A percentile compares a stretch with the other conserved stretches of the same genome.
Evolutionary conservation across 1,139 yeast genomes (phyloP).

Genomic region (Hansenula sp.): DNA sequence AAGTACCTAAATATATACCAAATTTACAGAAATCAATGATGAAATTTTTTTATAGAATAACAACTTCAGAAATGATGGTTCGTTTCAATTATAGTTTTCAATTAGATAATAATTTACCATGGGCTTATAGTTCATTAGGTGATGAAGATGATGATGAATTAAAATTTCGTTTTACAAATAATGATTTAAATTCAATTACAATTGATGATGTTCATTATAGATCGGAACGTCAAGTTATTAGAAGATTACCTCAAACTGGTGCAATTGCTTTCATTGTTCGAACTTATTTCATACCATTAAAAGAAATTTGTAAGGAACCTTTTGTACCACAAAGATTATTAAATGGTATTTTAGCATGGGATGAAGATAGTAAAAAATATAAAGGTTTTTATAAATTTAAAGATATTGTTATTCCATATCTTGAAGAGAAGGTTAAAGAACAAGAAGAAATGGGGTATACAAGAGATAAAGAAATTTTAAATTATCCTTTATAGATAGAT

Average conservation of each 20-base stretch:
- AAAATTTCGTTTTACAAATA: constrained; percentile 42
- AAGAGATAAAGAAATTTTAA: neutral
- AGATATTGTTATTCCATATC: constrained; percentile 47
- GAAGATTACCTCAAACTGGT: constrained; percentile 56
- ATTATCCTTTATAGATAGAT: neutral
- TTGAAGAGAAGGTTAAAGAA: constrained; percentile 42
- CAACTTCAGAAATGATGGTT: constrained; percentile 49
- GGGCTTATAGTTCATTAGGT: constrained; percentile 54
- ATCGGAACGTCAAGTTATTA: constrained; percentile 57
- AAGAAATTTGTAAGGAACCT: constrained; percentile 48
- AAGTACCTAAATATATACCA: constrained; percentile 53
- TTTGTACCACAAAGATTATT: constrained; percentile 50
- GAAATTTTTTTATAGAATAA: constrained; percentile 47
- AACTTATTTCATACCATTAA: constrained; percentile 51
- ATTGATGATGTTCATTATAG: constrained; percentile 46
- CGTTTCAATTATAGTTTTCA: constrained; percentile 59
- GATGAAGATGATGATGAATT: constrained; percentile 37
- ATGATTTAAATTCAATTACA: constrained; percentile 37
- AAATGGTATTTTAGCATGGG: constrained; percentile 52
- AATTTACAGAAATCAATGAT: constrained; percentile 55
- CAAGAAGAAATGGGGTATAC: constrained; percentile 33
- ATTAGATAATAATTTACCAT: constrained; percentile 52
- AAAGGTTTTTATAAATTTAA: constrained; percentile 50
- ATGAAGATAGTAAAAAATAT: constrained; percentile 48
- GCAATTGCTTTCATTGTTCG: constrained; percentile 53